A percentile compares a stretch with the other conserved stretches of the same genome.
Evolutionary conservation across 2,329 filamentous ascomycete genomes (phyloP).

Genomic region (Alternaria viburni): DNA sequence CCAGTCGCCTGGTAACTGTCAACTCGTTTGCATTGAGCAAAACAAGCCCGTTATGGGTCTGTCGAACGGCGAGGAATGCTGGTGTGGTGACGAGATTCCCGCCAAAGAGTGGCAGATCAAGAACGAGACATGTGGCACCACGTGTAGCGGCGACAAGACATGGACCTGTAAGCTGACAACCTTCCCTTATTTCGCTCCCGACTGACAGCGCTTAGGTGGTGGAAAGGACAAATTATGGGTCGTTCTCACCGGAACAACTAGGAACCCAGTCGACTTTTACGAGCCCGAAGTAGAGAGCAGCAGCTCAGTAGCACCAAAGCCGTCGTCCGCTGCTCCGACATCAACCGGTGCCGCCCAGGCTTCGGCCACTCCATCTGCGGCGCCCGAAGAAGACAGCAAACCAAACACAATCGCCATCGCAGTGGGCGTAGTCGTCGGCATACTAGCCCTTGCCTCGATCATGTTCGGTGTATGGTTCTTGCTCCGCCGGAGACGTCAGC

Average conservation of each 20-base stretch:
- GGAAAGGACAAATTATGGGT: constrained; percentile 60
- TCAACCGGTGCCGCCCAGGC: constrained; percentile 23
- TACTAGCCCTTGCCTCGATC: constrained; percentile 71
- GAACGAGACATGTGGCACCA: constrained; percentile 66
- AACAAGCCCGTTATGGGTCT: constrained; percentile 67
- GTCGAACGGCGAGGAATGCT: constrained; percentile 68
- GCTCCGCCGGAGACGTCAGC: constrained; percentile 76
- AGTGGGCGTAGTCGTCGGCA: constrained; percentile 84
- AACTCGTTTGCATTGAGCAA: constrained; percentile 56
- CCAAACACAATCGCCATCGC: constrained; percentile 85
- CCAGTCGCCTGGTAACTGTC: constrained; percentile 64
- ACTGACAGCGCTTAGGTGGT: constrained; percentile 59
- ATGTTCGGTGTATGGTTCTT: constrained; percentile 75
- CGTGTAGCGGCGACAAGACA: constrained; percentile 67
- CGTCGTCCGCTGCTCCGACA: constrained; percentile 21
- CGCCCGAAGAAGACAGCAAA: constrained; percentile 42
- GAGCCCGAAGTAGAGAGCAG: constrained; percentile 26
- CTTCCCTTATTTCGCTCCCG: background rate
- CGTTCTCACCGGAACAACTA: constrained; percentile 57
- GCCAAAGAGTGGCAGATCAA: constrained; percentile 59
- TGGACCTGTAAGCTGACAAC: constrained; percentile 64
- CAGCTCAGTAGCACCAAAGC: constrained; percentile 20
- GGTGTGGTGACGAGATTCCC: constrained; percentile 75
- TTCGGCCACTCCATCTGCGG: constrained; percentile 37
- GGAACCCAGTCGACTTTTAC: constrained; percentile 47